These are phyloP conservation scores for Lanmaoa pseudosensibilis DNA, from an alignment of 768 basidiomycete genomes.

Conservation along the genomic window DNA sequence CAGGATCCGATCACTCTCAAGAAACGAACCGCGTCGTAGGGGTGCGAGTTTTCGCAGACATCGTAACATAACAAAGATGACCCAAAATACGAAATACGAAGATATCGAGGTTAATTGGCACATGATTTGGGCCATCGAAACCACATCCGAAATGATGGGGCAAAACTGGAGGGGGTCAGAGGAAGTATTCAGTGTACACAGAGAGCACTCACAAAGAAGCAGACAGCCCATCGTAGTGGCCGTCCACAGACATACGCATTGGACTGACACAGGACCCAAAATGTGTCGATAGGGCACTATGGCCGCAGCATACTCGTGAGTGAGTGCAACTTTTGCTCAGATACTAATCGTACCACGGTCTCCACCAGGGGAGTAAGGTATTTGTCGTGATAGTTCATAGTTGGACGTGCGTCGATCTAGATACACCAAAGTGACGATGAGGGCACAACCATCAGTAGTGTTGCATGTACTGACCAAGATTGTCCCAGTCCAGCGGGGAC, in stretches of 20 bases:
- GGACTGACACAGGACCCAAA: slow-evolving; percentile 7
- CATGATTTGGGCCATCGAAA: slow-evolving; percentile 15
- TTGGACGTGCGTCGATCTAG: slow-evolving; percentile 9
- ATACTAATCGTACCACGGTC: neutral
- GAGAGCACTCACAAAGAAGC: slow-evolving; percentile 21
- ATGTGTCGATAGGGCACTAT: neutral
- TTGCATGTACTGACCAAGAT: slow-evolving; percentile 10
- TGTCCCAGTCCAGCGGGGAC: neutral
- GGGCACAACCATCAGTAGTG: neutral
- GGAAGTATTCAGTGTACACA: neutral
- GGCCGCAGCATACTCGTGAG: neutral
- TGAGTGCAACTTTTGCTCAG: neutral
- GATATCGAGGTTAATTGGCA: slow-evolving; percentile 16
- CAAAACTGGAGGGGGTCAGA: slow-evolving; percentile 18
- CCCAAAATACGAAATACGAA: slow-evolving; percentile 10
- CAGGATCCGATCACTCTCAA: neutral
- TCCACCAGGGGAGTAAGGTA: slow-evolving; percentile 4
- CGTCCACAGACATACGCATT: neutral
- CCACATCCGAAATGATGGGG: slow-evolving; percentile 23
- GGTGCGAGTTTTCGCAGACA: slow-evolving; percentile 1
- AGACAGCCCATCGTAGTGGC: slow-evolving; percentile 17
- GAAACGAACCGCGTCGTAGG: slow-evolving; percentile 11
- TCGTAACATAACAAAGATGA: slow-evolving; percentile 7
- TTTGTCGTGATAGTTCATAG: neutral
- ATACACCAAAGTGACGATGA: neutral